Base-by-base conservation (phyloP, 2,329 filamentous ascomycete genomes). In the Xylariaceae sp. region DNA sequence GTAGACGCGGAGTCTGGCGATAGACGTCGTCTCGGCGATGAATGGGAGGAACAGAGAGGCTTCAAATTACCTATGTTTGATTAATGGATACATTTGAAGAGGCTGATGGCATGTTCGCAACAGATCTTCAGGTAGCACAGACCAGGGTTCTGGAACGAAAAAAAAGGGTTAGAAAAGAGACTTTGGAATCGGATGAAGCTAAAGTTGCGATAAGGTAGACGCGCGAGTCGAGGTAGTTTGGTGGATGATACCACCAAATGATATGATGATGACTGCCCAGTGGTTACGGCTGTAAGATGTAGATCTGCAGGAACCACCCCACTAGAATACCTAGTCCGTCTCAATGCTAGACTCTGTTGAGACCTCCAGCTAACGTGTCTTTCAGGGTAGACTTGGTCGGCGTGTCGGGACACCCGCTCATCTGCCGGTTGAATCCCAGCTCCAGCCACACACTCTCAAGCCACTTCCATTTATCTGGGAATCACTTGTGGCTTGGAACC, bases 41-140 rank as follows among this genome's bases (percentile, higher is more conserved):
- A 32, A n/a, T 12, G 11, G 16, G 22, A 42, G 22, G 36, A 33
- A 16, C n/a, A n/a, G n/a, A 37, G 35, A 38, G 27, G 19, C 36
- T 40, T 22, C 22, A 22, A 42, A 20, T 47, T 53, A 46, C 42
- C 53, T 50, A 58, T 50, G 40, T 36, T 40, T 27, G 44, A 39
- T 45, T 55, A 52, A 46, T 37, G 35, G 36, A 54, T 54, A 44
- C 47, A 55, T 57, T 36, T 42, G 49, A 41, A 39, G 44, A 35
- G 36, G 44, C 37, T 40, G 44, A 32, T 44, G 41, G 45, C 49
- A 51, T 48, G 42, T 53, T 46, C 49, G 47, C 44, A 46, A 48
- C 29, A 35, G 16, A 32, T 4, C 3, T 32, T 12, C 27, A 29
- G 25, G 46, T 52, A 39, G 47, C 48, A 47, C 50, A 47, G 50